Percentiles rank a stretch among this genome's conserved stretches.
Conservation (phyloP, 257 asterid species). For the Solanum raphanifolium region DNA sequence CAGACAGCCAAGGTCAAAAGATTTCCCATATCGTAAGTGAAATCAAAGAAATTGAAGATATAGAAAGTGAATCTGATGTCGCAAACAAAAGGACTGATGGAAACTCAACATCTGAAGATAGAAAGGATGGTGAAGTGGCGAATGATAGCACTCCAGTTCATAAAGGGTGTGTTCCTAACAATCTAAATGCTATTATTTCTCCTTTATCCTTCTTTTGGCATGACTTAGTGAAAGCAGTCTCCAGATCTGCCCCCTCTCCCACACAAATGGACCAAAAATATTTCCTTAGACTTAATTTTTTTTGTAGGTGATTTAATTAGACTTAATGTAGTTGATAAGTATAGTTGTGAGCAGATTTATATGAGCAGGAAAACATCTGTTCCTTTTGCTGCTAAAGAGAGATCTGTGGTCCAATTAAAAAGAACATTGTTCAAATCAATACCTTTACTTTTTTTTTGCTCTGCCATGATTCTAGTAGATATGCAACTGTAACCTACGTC, state of each 20-base stretch:
- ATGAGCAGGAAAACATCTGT: background rate
- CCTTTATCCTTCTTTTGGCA: background rate
- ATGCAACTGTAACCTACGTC: background rate
- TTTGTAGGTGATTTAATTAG: background rate
- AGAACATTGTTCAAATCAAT: background rate
- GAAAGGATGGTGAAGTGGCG: background rate
- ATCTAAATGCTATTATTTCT: background rate
- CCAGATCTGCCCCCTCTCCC: background rate
- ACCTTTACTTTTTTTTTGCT: background rate
- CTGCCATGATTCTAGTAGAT: background rate
- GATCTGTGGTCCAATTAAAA: background rate
- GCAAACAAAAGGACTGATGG: background rate
- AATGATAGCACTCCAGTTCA: background rate
- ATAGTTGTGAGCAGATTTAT: background rate
- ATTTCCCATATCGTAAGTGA: background rate
- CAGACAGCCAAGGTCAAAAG: background rate
- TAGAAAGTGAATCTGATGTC: background rate
- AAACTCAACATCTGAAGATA: background rate
- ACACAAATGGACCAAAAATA: background rate
- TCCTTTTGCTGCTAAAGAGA: background rate
- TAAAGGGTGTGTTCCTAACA: background rate
- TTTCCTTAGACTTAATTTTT: background rate
- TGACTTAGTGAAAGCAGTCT: background rate
- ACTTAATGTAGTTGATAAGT: background rate
- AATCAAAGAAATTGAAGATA: background rate